phyloP scores from a whole-genome alignment of 78 protist species.

The Tieghemostelium lacteum region DNA sequence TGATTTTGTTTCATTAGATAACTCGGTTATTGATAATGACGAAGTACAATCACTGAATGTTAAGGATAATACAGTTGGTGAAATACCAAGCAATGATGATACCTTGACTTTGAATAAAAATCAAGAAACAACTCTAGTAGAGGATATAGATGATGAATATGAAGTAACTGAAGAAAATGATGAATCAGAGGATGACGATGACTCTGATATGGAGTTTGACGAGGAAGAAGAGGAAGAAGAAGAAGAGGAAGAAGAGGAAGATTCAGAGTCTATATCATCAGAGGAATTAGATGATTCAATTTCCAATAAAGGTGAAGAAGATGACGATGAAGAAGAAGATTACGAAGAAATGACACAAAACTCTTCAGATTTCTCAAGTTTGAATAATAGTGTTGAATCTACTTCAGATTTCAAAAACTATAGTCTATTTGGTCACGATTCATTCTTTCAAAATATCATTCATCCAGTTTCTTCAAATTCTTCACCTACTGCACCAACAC shows the following conservation, averaged over 20 bases:
- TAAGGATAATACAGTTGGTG: no score
- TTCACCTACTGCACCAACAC: not conserved
- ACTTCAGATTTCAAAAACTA: conserved; percentile 21
- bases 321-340: conserved; percentile 8
- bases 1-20: not conserved
- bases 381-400: not conserved
- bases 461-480: conserved; percentile 22
- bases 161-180: not conserved
- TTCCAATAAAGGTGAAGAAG: not conserved
- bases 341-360: not conserved
- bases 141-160: not conserved
- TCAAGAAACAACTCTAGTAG: no score
- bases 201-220: not conserved
- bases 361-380: not conserved
- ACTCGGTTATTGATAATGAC: not conserved
- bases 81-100: no score
- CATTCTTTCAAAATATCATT: conserved; percentile 63
- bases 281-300: no score
- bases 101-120: no score
- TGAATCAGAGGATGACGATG: not conserved
- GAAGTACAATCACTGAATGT: no score
- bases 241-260: not conserved
- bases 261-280: no score
- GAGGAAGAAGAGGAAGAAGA: conserved; percentile 24
- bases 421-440: conserved; percentile 64